phyloP scores from a whole-genome alignment of 164 flowering plant genomes.

The Warburgia ugandensis region DNA sequence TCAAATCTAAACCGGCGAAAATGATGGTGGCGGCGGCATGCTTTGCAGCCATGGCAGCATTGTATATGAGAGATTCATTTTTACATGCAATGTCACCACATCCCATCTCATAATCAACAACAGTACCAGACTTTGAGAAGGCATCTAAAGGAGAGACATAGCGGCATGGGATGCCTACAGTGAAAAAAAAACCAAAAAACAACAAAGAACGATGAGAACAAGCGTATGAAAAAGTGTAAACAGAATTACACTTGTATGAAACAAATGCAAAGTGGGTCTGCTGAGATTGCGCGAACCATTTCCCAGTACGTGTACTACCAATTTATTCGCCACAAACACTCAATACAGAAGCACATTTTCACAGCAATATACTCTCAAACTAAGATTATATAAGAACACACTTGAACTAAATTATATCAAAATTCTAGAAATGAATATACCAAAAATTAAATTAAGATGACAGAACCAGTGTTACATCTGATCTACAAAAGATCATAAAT shows the following conservation, averaged over 20 bases:
- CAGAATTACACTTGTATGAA: not conserved
- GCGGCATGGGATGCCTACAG: conserved; percentile 19
- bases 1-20: conserved; percentile 61
- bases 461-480: too few relatives aligned
- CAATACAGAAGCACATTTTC: not conserved
- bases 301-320: not conserved
- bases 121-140: not conserved
- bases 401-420: too few relatives aligned
- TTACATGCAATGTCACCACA: conserved; percentile 38
- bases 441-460: too few relatives aligned
- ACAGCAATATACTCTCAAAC: too few relatives aligned
- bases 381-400: too few relatives aligned
- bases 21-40: conserved; percentile 58
- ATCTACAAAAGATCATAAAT: too few relatives aligned
- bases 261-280: not conserved
- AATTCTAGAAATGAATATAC: too few relatives aligned
- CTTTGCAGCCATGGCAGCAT: conserved; percentile 43
- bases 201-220: too few relatives aligned
- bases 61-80: conserved; percentile 22
- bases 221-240: too few relatives aligned
- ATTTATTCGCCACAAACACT: not conserved
- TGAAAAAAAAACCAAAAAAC: not conserved
- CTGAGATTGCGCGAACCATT: not conserved
- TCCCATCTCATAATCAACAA: not conserved
- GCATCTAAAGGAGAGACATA: conserved; percentile 2